phyloP scores from a whole-genome alignment of 768 basidiomycete species.

The Dioszegia hungarica region DNA sequence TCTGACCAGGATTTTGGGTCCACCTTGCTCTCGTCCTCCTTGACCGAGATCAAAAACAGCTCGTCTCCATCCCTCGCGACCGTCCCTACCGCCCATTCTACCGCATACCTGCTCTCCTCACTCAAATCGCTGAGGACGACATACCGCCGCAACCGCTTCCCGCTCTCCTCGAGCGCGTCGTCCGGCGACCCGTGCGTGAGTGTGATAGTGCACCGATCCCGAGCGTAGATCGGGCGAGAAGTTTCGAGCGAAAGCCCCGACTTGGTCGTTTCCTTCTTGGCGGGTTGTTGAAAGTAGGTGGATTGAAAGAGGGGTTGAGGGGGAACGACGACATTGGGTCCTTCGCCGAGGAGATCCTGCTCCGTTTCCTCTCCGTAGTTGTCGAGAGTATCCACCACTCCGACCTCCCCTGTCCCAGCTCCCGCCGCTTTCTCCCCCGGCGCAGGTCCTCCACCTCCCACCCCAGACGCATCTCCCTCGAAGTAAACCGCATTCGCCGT shows the following conservation, averaged over 20 bases:
- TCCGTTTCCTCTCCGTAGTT: conserved; percentile 55
- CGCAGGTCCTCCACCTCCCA: conserved; percentile 22
- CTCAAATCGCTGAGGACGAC: conserved; percentile 91
- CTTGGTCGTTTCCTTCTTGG: conserved; percentile 24
- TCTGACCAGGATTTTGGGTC: conserved; percentile 59
- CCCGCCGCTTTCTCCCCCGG: not conserved
- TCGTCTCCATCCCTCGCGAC: conserved; percentile 93
- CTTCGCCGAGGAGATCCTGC: conserved; percentile 81
- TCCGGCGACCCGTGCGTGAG: conserved; percentile 79
- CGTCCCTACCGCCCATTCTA: conserved; percentile 97
- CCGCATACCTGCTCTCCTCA: conserved; percentile 87
- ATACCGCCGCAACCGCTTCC: conserved; percentile 64
- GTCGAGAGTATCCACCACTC: conserved; percentile 28
- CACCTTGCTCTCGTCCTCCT: conserved; percentile 81
- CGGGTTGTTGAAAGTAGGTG: conserved; percentile 5
- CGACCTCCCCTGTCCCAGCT: not conserved
- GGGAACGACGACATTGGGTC: conserved; percentile 45
- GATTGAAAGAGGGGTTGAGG: conserved; percentile 37
- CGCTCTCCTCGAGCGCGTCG: conserved; percentile 54
- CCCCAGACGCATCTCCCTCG: conserved; percentile 41
- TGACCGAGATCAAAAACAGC: conserved; percentile 77
- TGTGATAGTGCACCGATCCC: conserved; percentile 86
- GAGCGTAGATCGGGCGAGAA: conserved; percentile 75
- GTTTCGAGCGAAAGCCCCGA: conserved; percentile 54
- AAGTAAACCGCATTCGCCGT: conserved; percentile 60